Percentiles rank a stretch among this genome's conserved stretches.
Conservation (phyloP, 2,329 filamentous ascomycete species). For the Decorospora gaudefroyi region DNA sequence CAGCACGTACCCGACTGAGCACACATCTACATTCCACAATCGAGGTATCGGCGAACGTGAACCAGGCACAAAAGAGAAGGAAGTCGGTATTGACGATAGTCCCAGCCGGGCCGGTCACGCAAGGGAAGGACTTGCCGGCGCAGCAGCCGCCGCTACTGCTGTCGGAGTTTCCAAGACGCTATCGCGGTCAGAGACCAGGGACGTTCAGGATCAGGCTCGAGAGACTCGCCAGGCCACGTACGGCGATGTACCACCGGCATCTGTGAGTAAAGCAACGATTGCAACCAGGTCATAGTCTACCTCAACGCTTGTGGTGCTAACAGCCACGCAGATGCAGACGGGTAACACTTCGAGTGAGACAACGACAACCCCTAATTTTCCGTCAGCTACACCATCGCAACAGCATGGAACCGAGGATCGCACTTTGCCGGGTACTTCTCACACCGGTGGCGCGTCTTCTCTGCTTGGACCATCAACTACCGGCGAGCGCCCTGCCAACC, state of each 20-base stretch:
- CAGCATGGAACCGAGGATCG: conserved; percentile 26
- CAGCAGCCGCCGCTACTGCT: conserved; percentile 28
- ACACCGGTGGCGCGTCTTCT: not conserved
- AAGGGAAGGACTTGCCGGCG: conserved; percentile 37
- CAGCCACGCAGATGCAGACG: not conserved
- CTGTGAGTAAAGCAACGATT: not conserved
- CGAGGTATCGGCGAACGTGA: conserved; percentile 12
- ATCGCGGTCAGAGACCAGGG: conserved; percentile 9
- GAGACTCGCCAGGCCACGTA: conserved; percentile 9
- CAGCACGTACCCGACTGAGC: conserved; percentile 9
- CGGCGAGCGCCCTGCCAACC: conserved; percentile 26
- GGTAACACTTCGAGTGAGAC: not conserved
- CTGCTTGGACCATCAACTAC: not conserved
- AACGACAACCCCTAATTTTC: conserved; percentile 8
- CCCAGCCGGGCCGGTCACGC: conserved; percentile 22
- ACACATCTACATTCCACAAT: conserved; percentile 5
- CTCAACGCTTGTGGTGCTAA: conserved; percentile 1
- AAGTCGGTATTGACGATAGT: conserved; percentile 15
- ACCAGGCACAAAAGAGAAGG: conserved; percentile 29
- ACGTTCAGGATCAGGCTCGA: conserved; percentile 5
- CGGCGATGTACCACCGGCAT: not conserved
- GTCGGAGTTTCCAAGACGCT: conserved; percentile 30
- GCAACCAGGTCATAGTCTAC: too few relatives aligned
- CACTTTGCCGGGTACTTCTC: conserved; percentile 16
- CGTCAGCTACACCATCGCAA: conserved; percentile 15